Evolutionary conservation across 2,329 filamentous ascomycete species (phyloP), one percentile per base, ranked within the genome.

Genomic region (Lasiodiplodia citricola): DNA sequence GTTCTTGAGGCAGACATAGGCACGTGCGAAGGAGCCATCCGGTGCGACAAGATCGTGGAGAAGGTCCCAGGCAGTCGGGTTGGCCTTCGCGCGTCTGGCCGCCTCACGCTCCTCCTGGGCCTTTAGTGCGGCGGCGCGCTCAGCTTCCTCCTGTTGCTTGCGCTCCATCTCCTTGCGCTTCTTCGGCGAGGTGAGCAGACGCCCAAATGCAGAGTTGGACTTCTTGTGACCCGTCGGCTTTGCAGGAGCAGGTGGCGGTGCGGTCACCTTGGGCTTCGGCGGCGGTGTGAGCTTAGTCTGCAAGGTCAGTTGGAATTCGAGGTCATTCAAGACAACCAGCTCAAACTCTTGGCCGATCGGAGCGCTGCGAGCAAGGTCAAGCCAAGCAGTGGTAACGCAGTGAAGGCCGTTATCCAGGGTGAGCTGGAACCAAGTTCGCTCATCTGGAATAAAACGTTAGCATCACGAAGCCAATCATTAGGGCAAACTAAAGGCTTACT

Each of bases 281-380:
- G 90, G 89, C 6, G 92, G 92, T 76, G 94, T 92, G 72, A 98
- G 86, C 83, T 97, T 97, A 72, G 97, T 96, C 73, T 97, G 97
- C 16, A 99, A 87, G 0, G 96, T 98, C 50, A 99, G 88, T 81
- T 99, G 96, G 83, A 99, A 99, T 80, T 99, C 96, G n/a, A 99
- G 88, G 74, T 99, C 96, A 74, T 97, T 96, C 62, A 96, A 91
- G 31, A 99, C 96, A 38, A 98, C 94, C 55, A 99, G 89, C 82
- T 99, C 96, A 74, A 99, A 99, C 78, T 99, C 96, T 77, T 99
- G 96, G 7, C 95, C 96, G 73, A 99, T 98, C 0, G 96, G 94
- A 2, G 96, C 95, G 70, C 92, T 95, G 74, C 92, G 92, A 23
- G 93, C 94, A 70, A 99, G 85, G 79, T 99, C 96, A 10, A 98